Conservation (phyloP, 306 rosid species). For the Sicyos edulis region DNA sequence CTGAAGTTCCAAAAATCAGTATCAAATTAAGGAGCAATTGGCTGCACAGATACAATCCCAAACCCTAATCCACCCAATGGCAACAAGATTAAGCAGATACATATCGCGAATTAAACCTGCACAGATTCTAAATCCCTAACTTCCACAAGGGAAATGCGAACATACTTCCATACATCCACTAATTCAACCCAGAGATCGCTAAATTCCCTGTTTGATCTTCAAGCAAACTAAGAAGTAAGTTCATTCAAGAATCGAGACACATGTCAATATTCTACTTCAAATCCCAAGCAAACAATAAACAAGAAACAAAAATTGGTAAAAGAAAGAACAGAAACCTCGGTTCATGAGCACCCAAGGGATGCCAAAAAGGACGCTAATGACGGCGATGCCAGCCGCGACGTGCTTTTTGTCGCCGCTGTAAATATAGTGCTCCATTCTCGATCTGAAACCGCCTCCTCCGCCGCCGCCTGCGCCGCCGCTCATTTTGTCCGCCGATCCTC, state of each 20-base stretch:
- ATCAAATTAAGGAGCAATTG: no score
- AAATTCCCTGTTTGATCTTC: background rate
- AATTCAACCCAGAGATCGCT: background rate
- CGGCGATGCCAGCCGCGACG: no score
- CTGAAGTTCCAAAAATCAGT: background rate
- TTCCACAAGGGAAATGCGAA: background rate
- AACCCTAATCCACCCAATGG: constrained; percentile 1
- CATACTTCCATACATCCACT: background rate
- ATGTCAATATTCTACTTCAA: background rate
- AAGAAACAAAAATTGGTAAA: background rate
- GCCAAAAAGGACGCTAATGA: no score
- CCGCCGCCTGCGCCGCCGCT: no score
- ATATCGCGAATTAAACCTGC: background rate
- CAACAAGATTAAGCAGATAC: background rate
- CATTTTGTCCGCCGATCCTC: no score
- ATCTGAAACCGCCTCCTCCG: no score
- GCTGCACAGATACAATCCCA: no score
- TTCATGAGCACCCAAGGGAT: no score
- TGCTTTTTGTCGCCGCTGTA: no score
- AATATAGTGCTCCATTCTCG: no score
- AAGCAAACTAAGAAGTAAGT: background rate
- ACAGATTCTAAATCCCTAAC: constrained; percentile 5
- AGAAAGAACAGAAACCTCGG: constrained; percentile 39
- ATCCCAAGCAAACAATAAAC: background rate
- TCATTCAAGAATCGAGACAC: background rate